These are phyloP conservation scores for Phascolomyces articulosus DNA, from an alignment of 371 early-diverging fungal species.

Conservation along the genomic window DNA sequence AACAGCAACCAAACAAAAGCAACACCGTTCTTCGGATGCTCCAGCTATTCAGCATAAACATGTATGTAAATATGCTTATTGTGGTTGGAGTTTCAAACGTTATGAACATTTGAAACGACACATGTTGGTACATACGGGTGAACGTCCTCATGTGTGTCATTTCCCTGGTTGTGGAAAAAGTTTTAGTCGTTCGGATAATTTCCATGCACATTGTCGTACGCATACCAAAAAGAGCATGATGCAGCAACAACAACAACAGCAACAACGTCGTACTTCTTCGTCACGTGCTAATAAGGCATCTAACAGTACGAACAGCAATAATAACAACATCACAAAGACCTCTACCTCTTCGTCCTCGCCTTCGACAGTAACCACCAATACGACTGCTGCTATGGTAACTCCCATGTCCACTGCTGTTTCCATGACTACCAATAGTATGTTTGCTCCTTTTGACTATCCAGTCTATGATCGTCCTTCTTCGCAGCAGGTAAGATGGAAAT, in stretches of 20 bases:
- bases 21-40: not conserved
- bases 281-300: not conserved
- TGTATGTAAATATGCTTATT: conserved; percentile 54
- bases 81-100: conserved; percentile 74
- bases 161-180: conserved; percentile 68
- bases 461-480: not conserved
- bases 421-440: not conserved
- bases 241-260: conserved; percentile 14
- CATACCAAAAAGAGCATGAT: conserved; percentile 47
- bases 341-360: too few relatives aligned
- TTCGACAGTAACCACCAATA: too few relatives aligned
- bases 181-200: conserved; percentile 80
- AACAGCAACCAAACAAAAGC: not conserved
- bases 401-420: conserved; percentile 4
- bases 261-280: not conserved
- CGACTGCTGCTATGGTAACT: conserved; percentile 28
- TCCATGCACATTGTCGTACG: conserved; percentile 62
- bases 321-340: conserved; percentile 23
- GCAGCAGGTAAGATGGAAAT: not conserved
- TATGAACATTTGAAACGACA: conserved; percentile 86
- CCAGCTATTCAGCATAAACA: conserved; percentile 44
- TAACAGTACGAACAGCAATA: not conserved
- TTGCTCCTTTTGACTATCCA: not conserved
- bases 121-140: conserved; percentile 68
- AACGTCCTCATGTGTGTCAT: conserved; percentile 71